Base-by-base conservation (phyloP, 2,329 filamentous ascomycete genomes). In the Aspergillus quadrilineatus region DNA sequence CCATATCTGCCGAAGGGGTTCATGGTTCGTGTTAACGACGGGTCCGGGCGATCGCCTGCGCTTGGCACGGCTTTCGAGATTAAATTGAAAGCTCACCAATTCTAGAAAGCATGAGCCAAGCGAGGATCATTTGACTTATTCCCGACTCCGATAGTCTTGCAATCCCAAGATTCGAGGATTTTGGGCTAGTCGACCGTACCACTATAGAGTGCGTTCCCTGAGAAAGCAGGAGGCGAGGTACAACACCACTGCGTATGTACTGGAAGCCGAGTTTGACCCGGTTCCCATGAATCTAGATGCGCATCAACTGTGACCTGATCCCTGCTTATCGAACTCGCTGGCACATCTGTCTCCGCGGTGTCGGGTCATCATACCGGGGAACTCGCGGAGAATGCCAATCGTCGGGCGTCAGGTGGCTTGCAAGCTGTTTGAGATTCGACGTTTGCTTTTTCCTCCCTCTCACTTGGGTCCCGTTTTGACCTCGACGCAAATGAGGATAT, bases 361-460 rank as follows among this genome's bases (percentile, higher is more conserved):
- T 36, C 42, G 45, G 50, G 49, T 28, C 49, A 14, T 49, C 15
- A 51, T 29, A 52, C 54, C 48, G 53, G 57, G 53, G 57, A 58
- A 55, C 49, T 41, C 39, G 55, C 53, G 57, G 57, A 59, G 57
- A 48, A 26, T 42, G 57, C 52, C 56, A 55, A 34, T 37, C 51
- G 7, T 45, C 53, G 56, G 54, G 42, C 53, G 53, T 59, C 53
- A 59, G 56, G 48, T 56, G 56, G 54, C 57, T 50, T 45, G 29
- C n/a, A 47, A 47, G 22, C 12, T 36, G 53, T 56, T 59, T 55
- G 53, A 53, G 53, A 46, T 53, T 52, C 15, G 49, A 56, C 56
- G 26, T 48, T 56, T 58, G 28, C 44, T 58, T 58, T 58, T 58
- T 51, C 28, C 26, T 50, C 14, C 22, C 39, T 42, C 26, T 43